Base-by-base conservation (phyloP, 441 rosid species). In the Theobroma grandiflorum region DNA sequence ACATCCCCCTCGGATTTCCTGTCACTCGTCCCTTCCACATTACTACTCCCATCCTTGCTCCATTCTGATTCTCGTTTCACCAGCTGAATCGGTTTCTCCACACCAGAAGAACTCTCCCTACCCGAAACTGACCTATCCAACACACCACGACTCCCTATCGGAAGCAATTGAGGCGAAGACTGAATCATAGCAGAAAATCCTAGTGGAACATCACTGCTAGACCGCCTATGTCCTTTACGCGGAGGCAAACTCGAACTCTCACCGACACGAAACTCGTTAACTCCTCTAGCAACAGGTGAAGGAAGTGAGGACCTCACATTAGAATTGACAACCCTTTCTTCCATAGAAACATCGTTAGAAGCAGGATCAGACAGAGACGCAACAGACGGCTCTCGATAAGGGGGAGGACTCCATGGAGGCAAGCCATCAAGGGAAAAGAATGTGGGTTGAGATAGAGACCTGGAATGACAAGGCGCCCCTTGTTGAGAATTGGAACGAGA, bases 221-320 rank as follows among this genome's bases (percentile, higher is more conserved):
- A 88, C 72, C 93, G 85, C 76, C 91, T 80, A 65, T 90, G 93
- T 2, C 86, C 90, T 77, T 83, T 87, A 15, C 86, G 88, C 0
- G 90, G 91, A 38, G 91, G 91, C 64, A 90, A 81, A 75, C 84
- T 82, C 20, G 88, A 84, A 77, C 75, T 88, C 88, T 89, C 91
- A 0, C 72, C 74, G 49, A 58, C 82, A 78, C 82, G 47, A 5
- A 82, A 69, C 45, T 82, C 76, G 80, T 79, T 83, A 20, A 80
- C 79, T 71, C 81, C 87, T 71, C 80, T 80, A 1, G 77, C 70
- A 67, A 77, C 72, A 6, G 90, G 86, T 53, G 90, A 63, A 47
- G 87, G 81, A 40, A 74, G 31, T 37, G 79, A 73, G 52, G 65
- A 72, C 55, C 80, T 49, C 22, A 79, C 74, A 72, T 61, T 86